A percentile compares a stretch with the other conserved stretches of the same genome.
phyloP scores from a whole-genome alignment of 2,329 filamentous ascomycete genomes.

The Colletotrichum chlorophyti region DNA sequence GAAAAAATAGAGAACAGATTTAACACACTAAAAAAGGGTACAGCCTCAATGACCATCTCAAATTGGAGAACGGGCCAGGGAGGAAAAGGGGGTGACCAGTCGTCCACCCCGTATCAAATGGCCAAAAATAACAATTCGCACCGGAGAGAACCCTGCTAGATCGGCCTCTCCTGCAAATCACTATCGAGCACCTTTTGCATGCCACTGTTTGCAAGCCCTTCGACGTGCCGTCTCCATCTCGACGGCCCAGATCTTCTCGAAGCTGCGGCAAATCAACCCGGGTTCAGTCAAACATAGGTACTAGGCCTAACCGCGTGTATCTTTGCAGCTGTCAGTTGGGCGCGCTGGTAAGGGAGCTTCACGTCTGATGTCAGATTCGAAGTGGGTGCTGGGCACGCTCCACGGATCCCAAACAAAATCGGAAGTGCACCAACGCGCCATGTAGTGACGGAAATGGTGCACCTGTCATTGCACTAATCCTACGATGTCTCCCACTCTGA shows the following conservation, averaged over 20 bases:
- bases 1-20: constrained; percentile 13
- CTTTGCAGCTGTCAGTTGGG: no score
- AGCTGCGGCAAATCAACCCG: constrained; percentile 11
- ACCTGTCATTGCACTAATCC: no score
- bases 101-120: constrained; percentile 17
- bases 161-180: constrained; percentile 23
- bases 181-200: constrained; percentile 18
- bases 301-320: no score
- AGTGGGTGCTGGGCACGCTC: no score
- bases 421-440: no score
- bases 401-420: no score
- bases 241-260: constrained; percentile 18
- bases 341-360: no score
- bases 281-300: no score
- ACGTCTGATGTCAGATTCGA: no score
- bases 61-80: constrained; percentile 20
- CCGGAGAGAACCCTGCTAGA: constrained; percentile 21
- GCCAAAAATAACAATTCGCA: constrained; percentile 29
- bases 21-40: constrained; percentile 23
- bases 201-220: no score
- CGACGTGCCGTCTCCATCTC: neutral
- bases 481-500: no score
- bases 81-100: constrained; percentile 24
- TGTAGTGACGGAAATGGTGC: no score
- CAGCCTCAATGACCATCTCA: constrained; percentile 29